Percentiles rank a stretch among this genome's conserved stretches.
These are phyloP conservation scores for Saprolegnia diclina DNA, from an alignment of 352 stramenopile genomes.

Conservation along the genomic window DNA sequence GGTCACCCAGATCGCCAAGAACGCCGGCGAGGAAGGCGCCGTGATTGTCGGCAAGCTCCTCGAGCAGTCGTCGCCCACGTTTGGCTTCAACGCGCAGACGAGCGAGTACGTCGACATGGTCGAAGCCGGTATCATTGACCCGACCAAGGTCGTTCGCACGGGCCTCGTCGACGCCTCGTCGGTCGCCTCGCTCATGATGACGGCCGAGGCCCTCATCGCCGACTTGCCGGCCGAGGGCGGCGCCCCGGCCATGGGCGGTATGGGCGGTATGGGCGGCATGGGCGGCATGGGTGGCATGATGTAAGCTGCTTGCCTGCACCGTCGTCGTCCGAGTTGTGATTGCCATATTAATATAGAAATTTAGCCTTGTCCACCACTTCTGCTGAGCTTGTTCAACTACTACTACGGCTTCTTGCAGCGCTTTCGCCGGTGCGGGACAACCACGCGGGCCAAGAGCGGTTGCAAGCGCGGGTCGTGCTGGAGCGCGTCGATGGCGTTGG, in stretches of 20 bases:
- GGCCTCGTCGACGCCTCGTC: slow-evolving; percentile 97
- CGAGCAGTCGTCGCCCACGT: slow-evolving; percentile 89
- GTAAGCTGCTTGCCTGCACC: slow-evolving; percentile 35
- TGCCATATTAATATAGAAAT: not conserved
- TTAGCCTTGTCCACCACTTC: not conserved
- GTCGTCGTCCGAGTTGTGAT: not conserved
- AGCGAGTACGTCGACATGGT: slow-evolving; percentile 98
- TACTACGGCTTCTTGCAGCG: too few relatives aligned
- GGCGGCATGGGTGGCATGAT: slow-evolving; percentile 70
- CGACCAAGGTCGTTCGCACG: slow-evolving; percentile 98
- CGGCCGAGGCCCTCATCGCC: slow-evolving; percentile 97
- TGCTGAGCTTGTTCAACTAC: too few relatives aligned
- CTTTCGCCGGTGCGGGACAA: too few relatives aligned
- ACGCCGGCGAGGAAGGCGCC: slow-evolving; percentile 97
- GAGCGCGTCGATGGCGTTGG: too few relatives aligned
- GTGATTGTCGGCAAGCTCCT: slow-evolving; percentile 98
- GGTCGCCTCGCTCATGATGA: slow-evolving; percentile 99
- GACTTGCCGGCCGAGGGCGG: slow-evolving; percentile 90
- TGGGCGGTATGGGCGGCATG: slow-evolving; percentile 69
- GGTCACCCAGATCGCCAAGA: slow-evolving; percentile 96
- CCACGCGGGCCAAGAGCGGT: too few relatives aligned
- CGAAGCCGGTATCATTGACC: slow-evolving; percentile 96
- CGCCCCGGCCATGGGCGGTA: slow-evolving; percentile 41
- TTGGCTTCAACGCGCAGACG: slow-evolving; percentile 98
- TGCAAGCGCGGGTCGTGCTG: too few relatives aligned